Evolutionary conservation across 345 rosid genomes (phyloP).

Genomic region (Barbarea vulgaris): DNA sequence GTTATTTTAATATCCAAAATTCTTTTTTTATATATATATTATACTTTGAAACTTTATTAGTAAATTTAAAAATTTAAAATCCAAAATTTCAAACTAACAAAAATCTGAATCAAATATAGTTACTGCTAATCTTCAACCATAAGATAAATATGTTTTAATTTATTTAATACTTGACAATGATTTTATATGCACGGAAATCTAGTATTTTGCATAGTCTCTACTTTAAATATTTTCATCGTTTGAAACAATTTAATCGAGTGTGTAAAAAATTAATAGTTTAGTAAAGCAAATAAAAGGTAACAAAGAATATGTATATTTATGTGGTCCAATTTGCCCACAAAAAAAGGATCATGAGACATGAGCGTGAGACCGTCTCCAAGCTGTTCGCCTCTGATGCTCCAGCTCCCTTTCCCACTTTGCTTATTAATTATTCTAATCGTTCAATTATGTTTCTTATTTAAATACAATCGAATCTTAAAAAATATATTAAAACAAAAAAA

Average conservation of each 20-base stretch:
- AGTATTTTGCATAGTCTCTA: background rate
- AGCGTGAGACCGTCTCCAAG: slow-evolving; percentile 34
- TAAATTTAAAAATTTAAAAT: no score
- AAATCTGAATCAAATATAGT: no score
- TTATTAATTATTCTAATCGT: background rate
- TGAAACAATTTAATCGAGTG: background rate
- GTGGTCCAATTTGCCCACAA: slow-evolving; percentile 29
- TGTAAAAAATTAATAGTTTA: background rate
- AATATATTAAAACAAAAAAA: no score
- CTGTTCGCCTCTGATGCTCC: slow-evolving; percentile 32
- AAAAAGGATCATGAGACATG: slow-evolving; percentile 29
- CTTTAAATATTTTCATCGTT: background rate
- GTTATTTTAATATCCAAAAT: no score
- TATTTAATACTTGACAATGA: no score
- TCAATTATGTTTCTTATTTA: background rate
- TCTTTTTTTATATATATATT: no score
- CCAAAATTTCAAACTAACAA: no score
- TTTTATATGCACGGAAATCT: no score
- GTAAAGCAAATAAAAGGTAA: background rate
- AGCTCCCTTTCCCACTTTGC: slow-evolving; percentile 12
- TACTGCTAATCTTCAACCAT: no score
- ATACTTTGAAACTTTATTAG: no score
- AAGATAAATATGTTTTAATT: no score
- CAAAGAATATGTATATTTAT: background rate
- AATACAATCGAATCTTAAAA: no score